Evolutionary conservation across 2,329 filamentous ascomycete species (phyloP).

Genomic region (Fusarium bulbicola): DNA sequence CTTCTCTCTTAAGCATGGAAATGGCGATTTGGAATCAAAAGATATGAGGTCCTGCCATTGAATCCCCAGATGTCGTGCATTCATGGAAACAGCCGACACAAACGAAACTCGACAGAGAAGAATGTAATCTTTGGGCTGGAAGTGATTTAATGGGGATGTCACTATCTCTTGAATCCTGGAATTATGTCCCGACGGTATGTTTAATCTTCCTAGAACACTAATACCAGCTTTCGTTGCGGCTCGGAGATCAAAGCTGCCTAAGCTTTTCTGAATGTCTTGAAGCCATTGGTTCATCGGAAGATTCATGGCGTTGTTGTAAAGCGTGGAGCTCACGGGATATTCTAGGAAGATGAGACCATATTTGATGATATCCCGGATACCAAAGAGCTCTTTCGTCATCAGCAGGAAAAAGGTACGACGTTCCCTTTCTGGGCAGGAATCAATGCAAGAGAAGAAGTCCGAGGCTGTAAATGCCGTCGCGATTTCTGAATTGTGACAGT

Average conservation of each 20-base stretch:
- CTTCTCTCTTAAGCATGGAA: not conserved
- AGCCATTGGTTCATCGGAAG: not conserved
- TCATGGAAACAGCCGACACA: not conserved
- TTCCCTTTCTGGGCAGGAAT: not conserved
- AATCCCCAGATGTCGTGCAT: not conserved
- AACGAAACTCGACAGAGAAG: not conserved
- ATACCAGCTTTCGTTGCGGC: not conserved
- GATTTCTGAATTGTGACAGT: accelerated
- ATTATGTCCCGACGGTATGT: not conserved
- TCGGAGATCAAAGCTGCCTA: not conserved
- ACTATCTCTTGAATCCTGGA: not conserved
- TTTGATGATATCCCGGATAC: not conserved
- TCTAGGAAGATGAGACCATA: not conserved
- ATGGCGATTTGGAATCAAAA: not conserved
- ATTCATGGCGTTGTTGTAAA: not conserved
- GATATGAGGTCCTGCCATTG: not conserved
- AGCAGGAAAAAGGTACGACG: not conserved
- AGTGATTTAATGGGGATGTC: not conserved
- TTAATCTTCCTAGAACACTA: not conserved
- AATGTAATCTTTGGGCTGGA: not conserved
- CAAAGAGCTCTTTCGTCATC: not conserved
- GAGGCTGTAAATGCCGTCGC: not conserved
- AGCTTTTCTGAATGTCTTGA: not conserved
- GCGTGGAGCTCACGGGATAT: not conserved
- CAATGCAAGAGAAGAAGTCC: not conserved